phyloP scores from a whole-genome alignment of 2,329 filamentous ascomycete species.

The Tolypocladium sp. region DNA sequence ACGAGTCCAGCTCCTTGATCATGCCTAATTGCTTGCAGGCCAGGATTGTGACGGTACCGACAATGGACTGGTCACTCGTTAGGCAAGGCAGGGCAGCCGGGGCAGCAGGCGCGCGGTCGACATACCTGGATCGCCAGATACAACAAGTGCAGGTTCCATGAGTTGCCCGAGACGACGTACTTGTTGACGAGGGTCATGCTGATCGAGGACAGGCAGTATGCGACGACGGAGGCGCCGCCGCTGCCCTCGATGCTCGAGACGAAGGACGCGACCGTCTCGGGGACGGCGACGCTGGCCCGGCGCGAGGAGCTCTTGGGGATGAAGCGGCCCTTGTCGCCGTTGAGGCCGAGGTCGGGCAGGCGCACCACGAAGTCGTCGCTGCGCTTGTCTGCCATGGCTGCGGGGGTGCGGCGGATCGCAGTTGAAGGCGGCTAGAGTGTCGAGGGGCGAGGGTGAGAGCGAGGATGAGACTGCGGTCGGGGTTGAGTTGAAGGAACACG shows the following conservation, averaged over 20 bases:
- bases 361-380: constrained; percentile 71
- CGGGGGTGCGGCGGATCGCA: background rate
- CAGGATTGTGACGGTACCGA: constrained; percentile 80
- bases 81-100: background rate
- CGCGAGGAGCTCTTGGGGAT: constrained; percentile 16
- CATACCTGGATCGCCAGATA: constrained; percentile 85
- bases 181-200: constrained; percentile 99
- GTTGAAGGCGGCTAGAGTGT: background rate
- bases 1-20: constrained; percentile 73
- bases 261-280: constrained; percentile 13
- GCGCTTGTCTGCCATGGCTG: constrained; percentile 75
- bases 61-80: constrained; percentile 55
- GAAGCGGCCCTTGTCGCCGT: constrained; percentile 44
- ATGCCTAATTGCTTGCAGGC: constrained; percentile 71
- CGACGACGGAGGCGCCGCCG: constrained; percentile 69
- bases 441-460: background rate
- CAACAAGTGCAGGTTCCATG: constrained; percentile 96
- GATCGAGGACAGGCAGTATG: constrained; percentile 94
- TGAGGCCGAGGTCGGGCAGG: constrained; percentile 49
- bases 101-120: background rate
- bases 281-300: constrained; percentile 5
- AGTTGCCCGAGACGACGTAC: constrained; percentile 83
- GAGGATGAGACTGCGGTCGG: background rate
- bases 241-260: constrained; percentile 56
- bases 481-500: background rate